Evolutionary conservation across 164 flowering plant species (phyloP).

Genomic region (Stephania japonica): DNA sequence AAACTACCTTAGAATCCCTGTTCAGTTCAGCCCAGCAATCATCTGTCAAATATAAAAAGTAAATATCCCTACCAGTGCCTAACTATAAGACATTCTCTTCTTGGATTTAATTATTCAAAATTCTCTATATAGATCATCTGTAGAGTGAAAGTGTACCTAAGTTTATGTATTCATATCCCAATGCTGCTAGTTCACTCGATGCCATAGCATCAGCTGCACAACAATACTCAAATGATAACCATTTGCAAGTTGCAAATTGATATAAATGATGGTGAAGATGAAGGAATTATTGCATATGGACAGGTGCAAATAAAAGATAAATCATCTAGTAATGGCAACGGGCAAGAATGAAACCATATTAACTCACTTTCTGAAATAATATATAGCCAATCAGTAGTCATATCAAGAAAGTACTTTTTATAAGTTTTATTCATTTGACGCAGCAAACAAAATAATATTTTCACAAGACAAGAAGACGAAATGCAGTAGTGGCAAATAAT

Average conservation of each 20-base stretch:
- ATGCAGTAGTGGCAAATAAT: too few species aligned
- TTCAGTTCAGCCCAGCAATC: constrained; percentile 68
- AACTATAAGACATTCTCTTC: neutral
- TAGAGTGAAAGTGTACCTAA: constrained; percentile 31
- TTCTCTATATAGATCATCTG: too few species aligned
- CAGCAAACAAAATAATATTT: too few species aligned
- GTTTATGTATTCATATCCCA: constrained; percentile 49
- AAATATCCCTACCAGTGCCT: neutral
- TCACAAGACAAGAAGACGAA: too few species aligned
- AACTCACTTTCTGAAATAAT: too few species aligned
- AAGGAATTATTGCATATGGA: neutral
- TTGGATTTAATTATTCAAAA: too few species aligned
- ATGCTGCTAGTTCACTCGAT: constrained; percentile 43
- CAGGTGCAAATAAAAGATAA: neutral
- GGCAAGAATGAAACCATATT: neutral
- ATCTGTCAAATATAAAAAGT: constrained; percentile 26
- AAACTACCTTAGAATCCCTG: constrained; percentile 48
- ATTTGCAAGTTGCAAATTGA: neutral
- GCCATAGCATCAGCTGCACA: constrained; percentile 60
- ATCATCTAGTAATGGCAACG: neutral
- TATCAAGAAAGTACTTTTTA: neutral
- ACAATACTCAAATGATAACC: neutral
- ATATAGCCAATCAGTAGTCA: neutral
- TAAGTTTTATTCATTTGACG: too few species aligned
- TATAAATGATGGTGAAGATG: neutral